Base-by-base conservation (phyloP, 2,329 filamentous ascomycete genomes). In the Sphaerostilbella broomeana region DNA sequence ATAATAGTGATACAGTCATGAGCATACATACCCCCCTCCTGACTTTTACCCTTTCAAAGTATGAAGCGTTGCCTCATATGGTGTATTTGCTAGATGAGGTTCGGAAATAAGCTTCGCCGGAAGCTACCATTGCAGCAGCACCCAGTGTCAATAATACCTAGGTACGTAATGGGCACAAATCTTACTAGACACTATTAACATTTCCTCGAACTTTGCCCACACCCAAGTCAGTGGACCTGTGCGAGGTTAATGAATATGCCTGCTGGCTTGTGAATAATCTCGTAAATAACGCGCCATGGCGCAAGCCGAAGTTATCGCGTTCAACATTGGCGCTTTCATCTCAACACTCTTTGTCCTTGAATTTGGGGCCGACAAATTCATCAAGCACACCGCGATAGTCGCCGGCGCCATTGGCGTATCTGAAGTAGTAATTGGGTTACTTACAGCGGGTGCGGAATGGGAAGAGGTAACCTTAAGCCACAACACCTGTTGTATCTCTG, bases 381-480 rank as follows among this genome's bases (percentile, higher is more conserved):
- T 38, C 26, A n/a, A 13, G 10, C 35, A 38, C 8, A n/a, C 35
- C 4, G 19, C 35, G 4, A 27, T 27, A 5, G 7, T 30, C 13
- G 35, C 35, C 17, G 15, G 13, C 13, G 26, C 19, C 2, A 53
- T 67, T 2, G 58, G 64, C 12, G 55, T 76, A 10, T 64, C 70
- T 2, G 61, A 64, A 20, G 67, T 68, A 3, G 37, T 75, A 18
- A 65, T 76, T 44, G 68, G 63, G 4, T 60, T 77, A 6, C 56
- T 77, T 24, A 75, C 71, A 3, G 70, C 67, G 10, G 72, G 71
- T 13, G 70, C 64, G 28, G 72, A 75, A 57, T 77, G 67, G 62
- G 73, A 76, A 63, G 71, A 75, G 63, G 69, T 71, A 51, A 31
- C 49, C 33, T 11, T 16, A 16, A 10, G n/a, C 35, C 11, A 12